Conservation (phyloP, 768 basidiomycete species). For the Trametes gibbosa region DNA sequence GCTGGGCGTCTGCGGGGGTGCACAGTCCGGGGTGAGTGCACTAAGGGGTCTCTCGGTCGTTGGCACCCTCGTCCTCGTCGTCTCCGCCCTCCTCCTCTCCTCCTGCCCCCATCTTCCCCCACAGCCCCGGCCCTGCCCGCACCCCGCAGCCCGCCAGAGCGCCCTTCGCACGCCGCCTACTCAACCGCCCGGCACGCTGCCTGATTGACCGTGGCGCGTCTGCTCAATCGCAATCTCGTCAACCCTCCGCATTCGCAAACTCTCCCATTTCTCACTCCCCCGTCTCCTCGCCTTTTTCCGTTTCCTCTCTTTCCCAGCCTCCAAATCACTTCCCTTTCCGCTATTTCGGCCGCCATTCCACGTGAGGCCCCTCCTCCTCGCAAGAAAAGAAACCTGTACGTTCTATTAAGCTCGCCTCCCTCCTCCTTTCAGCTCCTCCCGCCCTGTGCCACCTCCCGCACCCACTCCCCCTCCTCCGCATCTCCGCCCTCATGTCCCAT, state of each 20-base stretch:
- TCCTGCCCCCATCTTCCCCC: not conserved
- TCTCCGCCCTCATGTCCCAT: conserved; percentile 14
- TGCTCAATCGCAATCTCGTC: conserved; percentile 16
- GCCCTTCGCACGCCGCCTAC: not conserved
- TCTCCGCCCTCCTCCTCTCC: not conserved
- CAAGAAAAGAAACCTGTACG: conserved; percentile 8
- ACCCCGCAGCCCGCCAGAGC: not conserved
- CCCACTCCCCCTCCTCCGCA: not conserved
- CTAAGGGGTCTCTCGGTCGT: not conserved
- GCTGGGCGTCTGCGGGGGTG: conserved; percentile 1
- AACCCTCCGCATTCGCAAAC: conserved; percentile 19
- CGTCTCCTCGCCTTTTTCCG: not conserved
- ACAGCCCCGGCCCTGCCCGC: not conserved
- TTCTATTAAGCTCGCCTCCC: conserved; percentile 21
- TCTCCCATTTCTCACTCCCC: conserved; percentile 19
- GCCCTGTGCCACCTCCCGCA: conserved; percentile 12
- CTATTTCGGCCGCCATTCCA: conserved; percentile 17
- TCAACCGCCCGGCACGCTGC: not conserved
- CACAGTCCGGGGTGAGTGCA: conserved; percentile 4
- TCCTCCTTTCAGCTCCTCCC: conserved; percentile 8
- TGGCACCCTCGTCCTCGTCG: not conserved
- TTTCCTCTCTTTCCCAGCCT: conserved; percentile 21
- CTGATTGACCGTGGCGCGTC: conserved; percentile 17
- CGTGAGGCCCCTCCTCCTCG: conserved; percentile 13
- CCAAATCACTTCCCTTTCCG: conserved; percentile 22